Evolutionary conservation across 768 basidiomycete genomes (phyloP).

Genomic region (Megacollybia marginata): DNA sequence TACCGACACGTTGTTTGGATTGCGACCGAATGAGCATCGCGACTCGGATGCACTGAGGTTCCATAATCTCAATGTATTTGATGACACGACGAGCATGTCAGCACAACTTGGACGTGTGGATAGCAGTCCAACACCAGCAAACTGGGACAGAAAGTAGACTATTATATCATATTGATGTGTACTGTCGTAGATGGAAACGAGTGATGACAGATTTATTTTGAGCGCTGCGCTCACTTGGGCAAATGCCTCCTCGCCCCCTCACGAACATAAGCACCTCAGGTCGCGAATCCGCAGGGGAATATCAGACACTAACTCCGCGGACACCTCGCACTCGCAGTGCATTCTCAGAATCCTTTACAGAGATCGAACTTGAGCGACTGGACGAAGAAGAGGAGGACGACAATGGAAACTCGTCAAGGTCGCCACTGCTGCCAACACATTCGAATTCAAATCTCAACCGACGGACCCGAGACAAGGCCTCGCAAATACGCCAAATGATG

Average conservation of each 20-base stretch:
- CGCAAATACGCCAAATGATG: background rate
- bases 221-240: too few species aligned
- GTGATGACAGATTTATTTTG: too few species aligned
- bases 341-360: slow-evolving; percentile 33
- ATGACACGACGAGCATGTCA: slow-evolving; percentile 59
- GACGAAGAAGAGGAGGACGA: slow-evolving; percentile 21
- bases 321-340: slow-evolving; percentile 59
- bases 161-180: too few species aligned
- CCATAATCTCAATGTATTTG: slow-evolving; percentile 54
- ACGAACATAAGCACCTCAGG: slow-evolving; percentile 19
- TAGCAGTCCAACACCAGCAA: slow-evolving; percentile 60
- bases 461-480: slow-evolving; percentile 7
- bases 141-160: slow-evolving; percentile 10
- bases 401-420: slow-evolving; percentile 27
- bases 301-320: slow-evolving; percentile 42
- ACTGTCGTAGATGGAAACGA: too few species aligned
- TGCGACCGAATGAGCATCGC: slow-evolving; percentile 21
- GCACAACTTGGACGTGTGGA: slow-evolving; percentile 46
- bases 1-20: slow-evolving; percentile 71
- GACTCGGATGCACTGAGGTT: slow-evolving; percentile 36
- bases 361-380: slow-evolving; percentile 37
- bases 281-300: slow-evolving; percentile 18
- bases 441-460: slow-evolving; percentile 30
- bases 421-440: slow-evolving; percentile 30
- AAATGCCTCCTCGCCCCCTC: slow-evolving; percentile 23